A percentile compares a stretch with the other conserved stretches of the same genome.
Conservation (phyloP, 495 filamentous ascomycete genomes). For the Thozetella sp. region DNA sequence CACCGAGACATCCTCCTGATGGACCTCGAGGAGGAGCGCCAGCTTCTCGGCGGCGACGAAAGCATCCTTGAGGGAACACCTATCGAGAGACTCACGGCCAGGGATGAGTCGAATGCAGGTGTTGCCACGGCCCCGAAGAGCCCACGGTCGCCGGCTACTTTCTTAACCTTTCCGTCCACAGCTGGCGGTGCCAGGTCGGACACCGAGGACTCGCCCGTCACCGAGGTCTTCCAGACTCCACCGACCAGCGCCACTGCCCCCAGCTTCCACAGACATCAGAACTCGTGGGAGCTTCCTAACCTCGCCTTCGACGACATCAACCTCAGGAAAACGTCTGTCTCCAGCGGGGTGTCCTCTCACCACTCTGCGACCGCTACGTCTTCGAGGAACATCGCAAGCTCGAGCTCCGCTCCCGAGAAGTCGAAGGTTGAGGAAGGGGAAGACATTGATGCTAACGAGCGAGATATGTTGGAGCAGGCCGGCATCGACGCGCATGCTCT, state of each 20-base stretch:
- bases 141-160: conserved; percentile 28
- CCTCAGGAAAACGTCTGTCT: conserved; percentile 39
- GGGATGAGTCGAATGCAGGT: conserved; percentile 27
- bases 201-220: conserved; percentile 29
- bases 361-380: conserved; percentile 26
- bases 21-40: conserved; percentile 80
- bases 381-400: conserved; percentile 20
- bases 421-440: conserved; percentile 23
- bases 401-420: conserved; percentile 18
- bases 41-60: conserved; percentile 31
- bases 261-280: conserved; percentile 47
- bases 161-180: conserved; percentile 26
- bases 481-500: conserved; percentile 34
- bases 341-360: conserved; percentile 38
- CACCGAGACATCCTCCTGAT: conserved; percentile 84
- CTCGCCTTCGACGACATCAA: conserved; percentile 35
- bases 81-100: conserved; percentile 18
- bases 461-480: conserved; percentile 49
- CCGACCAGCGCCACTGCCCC: conserved; percentile 42
- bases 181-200: conserved; percentile 26
- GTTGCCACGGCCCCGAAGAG: conserved; percentile 19
- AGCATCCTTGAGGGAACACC: conserved; percentile 14
- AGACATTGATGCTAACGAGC: conserved; percentile 50
- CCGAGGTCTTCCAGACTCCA: conserved; percentile 47
- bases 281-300: conserved; percentile 55